Evolutionary conservation across 768 basidiomycete genomes (phyloP).

Genomic region (Russula foetens): DNA sequence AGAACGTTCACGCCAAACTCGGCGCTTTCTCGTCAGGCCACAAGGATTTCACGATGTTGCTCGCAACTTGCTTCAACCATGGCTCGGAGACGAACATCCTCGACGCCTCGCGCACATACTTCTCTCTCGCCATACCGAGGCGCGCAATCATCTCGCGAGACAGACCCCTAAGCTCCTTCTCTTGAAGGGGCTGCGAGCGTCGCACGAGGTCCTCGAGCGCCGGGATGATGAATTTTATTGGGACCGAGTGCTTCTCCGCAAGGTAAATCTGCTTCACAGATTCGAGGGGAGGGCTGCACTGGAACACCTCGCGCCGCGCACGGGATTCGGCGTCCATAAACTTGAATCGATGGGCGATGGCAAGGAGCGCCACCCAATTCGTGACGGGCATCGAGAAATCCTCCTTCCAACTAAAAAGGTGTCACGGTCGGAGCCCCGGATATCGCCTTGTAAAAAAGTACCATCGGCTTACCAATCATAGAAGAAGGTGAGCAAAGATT

Average conservation of each 20-base stretch:
- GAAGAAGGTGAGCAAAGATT: neutral
- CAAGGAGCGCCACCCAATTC: neutral
- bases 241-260: neutral
- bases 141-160: neutral
- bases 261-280: neutral
- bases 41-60: neutral
- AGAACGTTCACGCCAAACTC: neutral
- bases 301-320: constrained; percentile 7
- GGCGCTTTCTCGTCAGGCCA: neutral
- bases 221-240: neutral
- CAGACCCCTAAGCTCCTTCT: neutral
- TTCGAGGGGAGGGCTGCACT: neutral
- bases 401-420: neutral
- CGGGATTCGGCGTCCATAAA: constrained; percentile 3
- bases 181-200: neutral
- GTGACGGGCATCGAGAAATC: neutral
- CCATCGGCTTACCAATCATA: neutral
- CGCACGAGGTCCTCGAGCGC: neutral
- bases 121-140: neutral
- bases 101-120: neutral
- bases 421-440: neutral
- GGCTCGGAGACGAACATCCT: neutral
- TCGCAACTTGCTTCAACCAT: neutral
- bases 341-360: constrained; percentile 3
- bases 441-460: neutral